Evolutionary conservation across 2,329 filamentous ascomycete species (phyloP).

Genomic region (Scedosporium boydii): DNA sequence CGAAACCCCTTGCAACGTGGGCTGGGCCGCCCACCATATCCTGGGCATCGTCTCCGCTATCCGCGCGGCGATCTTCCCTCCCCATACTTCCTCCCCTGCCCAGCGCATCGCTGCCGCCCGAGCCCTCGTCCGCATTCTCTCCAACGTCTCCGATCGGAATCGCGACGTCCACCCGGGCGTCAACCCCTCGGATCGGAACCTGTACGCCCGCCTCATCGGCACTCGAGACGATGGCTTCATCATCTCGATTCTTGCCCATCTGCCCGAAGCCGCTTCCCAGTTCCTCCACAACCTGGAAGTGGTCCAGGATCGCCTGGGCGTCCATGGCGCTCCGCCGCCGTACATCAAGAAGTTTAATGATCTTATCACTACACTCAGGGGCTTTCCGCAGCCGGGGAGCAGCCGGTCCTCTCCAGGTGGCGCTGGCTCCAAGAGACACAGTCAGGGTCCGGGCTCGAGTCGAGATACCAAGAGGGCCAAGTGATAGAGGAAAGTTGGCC

Average conservation of each 20-base stretch:
- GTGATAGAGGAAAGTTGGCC: background rate
- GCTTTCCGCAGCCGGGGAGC: conserved; percentile 9
- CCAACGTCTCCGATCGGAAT: conserved; percentile 31
- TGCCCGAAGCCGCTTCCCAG: conserved; percentile 34
- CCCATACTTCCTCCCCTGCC: conserved; percentile 23
- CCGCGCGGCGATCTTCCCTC: conserved; percentile 27
- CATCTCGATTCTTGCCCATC: conserved; percentile 30
- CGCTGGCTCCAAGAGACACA: conserved; percentile 22
- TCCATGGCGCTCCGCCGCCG: conserved; percentile 21
- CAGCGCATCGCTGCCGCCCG: conserved; percentile 36
- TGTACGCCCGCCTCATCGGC: conserved; percentile 39
- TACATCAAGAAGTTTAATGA: conserved; percentile 26
- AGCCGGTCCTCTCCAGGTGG: conserved; percentile 11
- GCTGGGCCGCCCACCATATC: conserved; percentile 42
- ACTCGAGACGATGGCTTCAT: conserved; percentile 33
- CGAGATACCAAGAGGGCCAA: conserved; percentile 12
- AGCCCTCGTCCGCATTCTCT: conserved; percentile 37
- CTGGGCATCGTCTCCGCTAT: conserved; percentile 32
- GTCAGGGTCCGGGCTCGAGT: conserved; percentile 14
- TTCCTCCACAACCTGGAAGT: conserved; percentile 29
- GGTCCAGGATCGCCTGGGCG: conserved; percentile 21
- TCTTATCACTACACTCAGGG: conserved; percentile 20
- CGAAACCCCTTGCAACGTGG: conserved; percentile 28
- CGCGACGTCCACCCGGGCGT: conserved; percentile 22
- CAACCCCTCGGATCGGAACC: conserved; percentile 27